Evolutionary conservation across 2,329 filamentous ascomycete genomes (phyloP).

Genomic region (Claviceps pusilla): DNA sequence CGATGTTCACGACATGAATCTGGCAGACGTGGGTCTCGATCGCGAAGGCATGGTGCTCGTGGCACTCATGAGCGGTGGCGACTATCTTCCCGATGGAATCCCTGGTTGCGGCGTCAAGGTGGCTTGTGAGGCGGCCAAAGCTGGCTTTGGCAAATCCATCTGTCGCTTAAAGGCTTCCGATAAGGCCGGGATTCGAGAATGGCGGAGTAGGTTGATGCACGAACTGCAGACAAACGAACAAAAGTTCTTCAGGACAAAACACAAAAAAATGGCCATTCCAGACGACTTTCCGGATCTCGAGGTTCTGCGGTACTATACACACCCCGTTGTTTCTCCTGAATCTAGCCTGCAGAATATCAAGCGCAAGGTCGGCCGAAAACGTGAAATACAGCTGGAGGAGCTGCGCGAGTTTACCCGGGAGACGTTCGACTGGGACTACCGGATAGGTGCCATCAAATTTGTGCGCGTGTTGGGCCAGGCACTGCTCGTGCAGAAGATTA

Average conservation of each 20-base stretch:
- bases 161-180: conserved; percentile 51
- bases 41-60: conserved; percentile 85
- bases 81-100: conserved; percentile 81
- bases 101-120: conserved; percentile 75
- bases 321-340: conserved; percentile 63
- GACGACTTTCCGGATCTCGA: conserved; percentile 67
- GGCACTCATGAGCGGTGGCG: conserved; percentile 86
- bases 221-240: conserved; percentile 76
- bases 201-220: conserved; percentile 57
- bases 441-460: conserved; percentile 69
- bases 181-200: conserved; percentile 42
- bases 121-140: conserved; percentile 77
- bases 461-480: conserved; percentile 66
- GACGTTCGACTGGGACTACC: conserved; percentile 74
- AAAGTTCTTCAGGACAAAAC: conserved; percentile 62
- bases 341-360: conserved; percentile 24
- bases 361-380: conserved; percentile 11
- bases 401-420: conserved; percentile 62
- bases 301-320: conserved; percentile 73
- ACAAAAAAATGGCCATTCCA: conserved; percentile 60
- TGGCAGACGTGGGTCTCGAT: conserved; percentile 48
- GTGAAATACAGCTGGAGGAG: conserved; percentile 23
- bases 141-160: conserved; percentile 67
- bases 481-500: conserved; percentile 49
- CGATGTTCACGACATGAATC: conserved; percentile 40